Base-by-base conservation (phyloP, 1,284 basidiomycete genomes). In the Austroboletus sp. region DNA sequence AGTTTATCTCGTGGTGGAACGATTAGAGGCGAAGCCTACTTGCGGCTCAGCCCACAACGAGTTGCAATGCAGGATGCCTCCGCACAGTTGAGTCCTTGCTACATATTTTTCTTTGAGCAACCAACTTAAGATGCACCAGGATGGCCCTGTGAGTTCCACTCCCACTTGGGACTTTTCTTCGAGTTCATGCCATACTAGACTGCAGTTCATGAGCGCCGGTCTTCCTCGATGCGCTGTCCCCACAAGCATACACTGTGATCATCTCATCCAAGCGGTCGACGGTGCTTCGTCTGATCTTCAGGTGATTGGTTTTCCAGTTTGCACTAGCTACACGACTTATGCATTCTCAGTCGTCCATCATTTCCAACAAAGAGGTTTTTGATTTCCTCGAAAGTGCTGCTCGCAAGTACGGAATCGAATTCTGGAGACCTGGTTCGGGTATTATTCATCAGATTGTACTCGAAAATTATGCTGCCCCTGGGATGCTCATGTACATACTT, bases 11-110 rank as follows among this genome's bases (percentile, higher is more conserved):
- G 78, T 42, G 80, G 80, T 40, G 80, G 80, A 17, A 76, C 71
- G 46, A 76, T 92, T 34, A 75, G 95, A 56, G 95, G 95, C 31
- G 83, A 94, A 66, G 76, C 82, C 21, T 97, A 98, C 69, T 74
- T 98, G 44, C 93, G 93, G 68, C 78, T 99, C 34, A 76, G 73
- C 50, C 93, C 95, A 6, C 89, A 98, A 68, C 75, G 96, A 53
- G 93, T 98, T 19, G 96, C 96, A 27, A 97, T 98, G 91, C 96
- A 98, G 67, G 93, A 98, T 69, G 96, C 96, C 35, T 97, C 93
- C 40, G 96, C 96, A 40, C 96, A 99, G 86, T 58, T 89, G 67
- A 66, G 82, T 69, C 35, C 16, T 40, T 52, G 15, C 23, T 40
- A 16, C 15, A n/a, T 12, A 6, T 12, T 12, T 40, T 32, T 37